Evolutionary conservation across 768 basidiomycete species (phyloP).

Genomic region (Lanmaoa pseudosensibilis): DNA sequence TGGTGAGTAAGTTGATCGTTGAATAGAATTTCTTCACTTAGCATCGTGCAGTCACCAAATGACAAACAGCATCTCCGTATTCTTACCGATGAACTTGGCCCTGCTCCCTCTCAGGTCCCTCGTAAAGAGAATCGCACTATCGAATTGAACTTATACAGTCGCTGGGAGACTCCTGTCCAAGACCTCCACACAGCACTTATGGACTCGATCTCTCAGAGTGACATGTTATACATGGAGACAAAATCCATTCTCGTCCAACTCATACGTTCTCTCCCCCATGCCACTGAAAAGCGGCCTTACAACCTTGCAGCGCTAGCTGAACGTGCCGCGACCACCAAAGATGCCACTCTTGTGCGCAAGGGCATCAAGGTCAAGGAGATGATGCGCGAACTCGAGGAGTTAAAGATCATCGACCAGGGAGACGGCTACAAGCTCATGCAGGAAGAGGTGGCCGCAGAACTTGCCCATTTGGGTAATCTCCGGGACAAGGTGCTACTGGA

Average conservation of each 20-base stretch:
- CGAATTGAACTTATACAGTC: conserved; percentile 89
- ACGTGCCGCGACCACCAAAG: conserved; percentile 95
- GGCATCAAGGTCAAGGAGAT: conserved; percentile 99
- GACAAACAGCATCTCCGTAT: conserved; percentile 98
- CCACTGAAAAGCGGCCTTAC: conserved; percentile 83
- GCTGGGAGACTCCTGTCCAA: conserved; percentile 99
- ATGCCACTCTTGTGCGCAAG: conserved; percentile 90
- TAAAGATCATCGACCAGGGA: conserved; percentile 73
- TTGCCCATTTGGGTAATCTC: conserved; percentile 93
- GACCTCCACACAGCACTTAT: conserved; percentile 96
- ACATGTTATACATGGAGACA: conserved; percentile 99
- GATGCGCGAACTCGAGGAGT: conserved; percentile 92
- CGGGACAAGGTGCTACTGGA: conserved; percentile 94
- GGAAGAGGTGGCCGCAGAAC: conserved; percentile 94
- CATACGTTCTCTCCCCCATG: conserved; percentile 88
- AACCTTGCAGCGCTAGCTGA: conserved; percentile 89
- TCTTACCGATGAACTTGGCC: conserved; percentile 91
- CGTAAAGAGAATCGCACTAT: conserved; percentile 97
- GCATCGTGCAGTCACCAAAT: conserved; percentile 73
- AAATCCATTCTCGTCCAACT: conserved; percentile 99
- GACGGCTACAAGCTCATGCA: conserved; percentile 96
- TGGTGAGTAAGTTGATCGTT: conserved; percentile 54
- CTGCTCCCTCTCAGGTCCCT: conserved; percentile 92
- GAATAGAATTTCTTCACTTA: neutral
- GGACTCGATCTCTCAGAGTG: conserved; percentile 95